Evolutionary conservation across 371 early-diverging fungal genomes (phyloP), one percentile per base, ranked within the genome.

Genomic region (Syncephalastrum monosporum): DNA sequence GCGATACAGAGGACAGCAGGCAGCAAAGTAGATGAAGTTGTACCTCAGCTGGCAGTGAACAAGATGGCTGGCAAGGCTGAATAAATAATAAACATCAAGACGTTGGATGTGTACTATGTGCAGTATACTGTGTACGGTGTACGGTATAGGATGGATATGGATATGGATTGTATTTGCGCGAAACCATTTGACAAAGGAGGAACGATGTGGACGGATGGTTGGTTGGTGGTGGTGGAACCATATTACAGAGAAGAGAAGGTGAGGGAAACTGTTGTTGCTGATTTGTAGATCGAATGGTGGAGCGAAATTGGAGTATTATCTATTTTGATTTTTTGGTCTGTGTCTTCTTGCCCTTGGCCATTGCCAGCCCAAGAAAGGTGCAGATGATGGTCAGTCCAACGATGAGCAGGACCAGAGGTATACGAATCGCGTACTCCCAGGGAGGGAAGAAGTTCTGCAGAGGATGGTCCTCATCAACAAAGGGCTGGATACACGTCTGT

Each of bases 391-490:
- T 86, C 46, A 92, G 66, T 13, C 91, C 92, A 14, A 88, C 75
- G 17, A 93, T 86, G 43, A 95, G 78, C 55, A 95, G 74, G 27
- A 91, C 70, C 19, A 95, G 82, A 3, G 96, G 96, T 38, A 92
- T 79, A 23, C 86, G 85, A 58, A 96, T 91, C 8, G 95, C 95
- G 68, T 90, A 92, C 70, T 87, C 84, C 64, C 89, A 85, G 7
- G 85, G 81, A 29, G 92, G 94, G 68, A 96, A 96, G 61, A 85
- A 90, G 45, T 68, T 71, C 50, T 91, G 92, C 24, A 89, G 71
- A 7, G 85, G 84, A 75, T 94, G 92, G 42, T 84, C 85, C 63
- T 84, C 84, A 61, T 93, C 93, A 19, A 95, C 91, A 69, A 96
- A 94, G n/a, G 96, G 96, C 94, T 93, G 59, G 50, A 38, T n/a